Evolutionary conservation across 1,139 yeast genomes (phyloP).

Genomic region (Spathaspora sp.): DNA sequence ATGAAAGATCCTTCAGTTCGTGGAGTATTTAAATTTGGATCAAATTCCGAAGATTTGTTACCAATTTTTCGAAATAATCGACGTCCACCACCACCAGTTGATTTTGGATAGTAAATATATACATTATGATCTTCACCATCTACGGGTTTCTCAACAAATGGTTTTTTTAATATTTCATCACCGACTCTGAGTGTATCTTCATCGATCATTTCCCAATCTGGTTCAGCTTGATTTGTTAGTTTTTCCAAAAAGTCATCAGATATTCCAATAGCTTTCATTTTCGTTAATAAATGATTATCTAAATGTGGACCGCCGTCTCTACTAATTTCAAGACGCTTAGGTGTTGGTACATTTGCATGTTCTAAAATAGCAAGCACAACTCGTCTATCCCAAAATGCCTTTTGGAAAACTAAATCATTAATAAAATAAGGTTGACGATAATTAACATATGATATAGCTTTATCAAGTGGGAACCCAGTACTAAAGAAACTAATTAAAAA

Average conservation of each 20-base stretch:
- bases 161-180: slow-evolving; percentile 73
- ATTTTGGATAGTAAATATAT: slow-evolving; percentile 82
- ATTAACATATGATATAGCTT: slow-evolving; percentile 88
- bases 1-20: slow-evolving; percentile 90
- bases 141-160: slow-evolving; percentile 97
- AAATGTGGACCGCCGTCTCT: slow-evolving; percentile 96
- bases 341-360: slow-evolving; percentile 84
- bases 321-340: slow-evolving; percentile 80
- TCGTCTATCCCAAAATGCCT: slow-evolving; percentile 94
- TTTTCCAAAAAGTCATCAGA: slow-evolving; percentile 47
- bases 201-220: slow-evolving; percentile 86
- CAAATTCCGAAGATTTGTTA: slow-evolving; percentile 95
- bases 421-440: slow-evolving; percentile 86
- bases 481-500: slow-evolving; percentile 90
- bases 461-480: slow-evolving; percentile 94
- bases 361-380: slow-evolving; percentile 80
- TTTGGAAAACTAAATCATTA: slow-evolving; percentile 88
- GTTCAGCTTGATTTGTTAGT: slow-evolving; percentile 69
- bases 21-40: slow-evolving; percentile 70
- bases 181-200: slow-evolving; percentile 80
- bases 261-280: slow-evolving; percentile 38
- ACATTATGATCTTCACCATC: slow-evolving; percentile 99
- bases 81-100: slow-evolving; percentile 97
- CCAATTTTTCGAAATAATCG: slow-evolving; percentile 93
- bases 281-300: slow-evolving; percentile 56